Evolutionary conservation across 202 grass and related monocot species (phyloP).

Genomic region (Hordeum pubiflorum): DNA sequence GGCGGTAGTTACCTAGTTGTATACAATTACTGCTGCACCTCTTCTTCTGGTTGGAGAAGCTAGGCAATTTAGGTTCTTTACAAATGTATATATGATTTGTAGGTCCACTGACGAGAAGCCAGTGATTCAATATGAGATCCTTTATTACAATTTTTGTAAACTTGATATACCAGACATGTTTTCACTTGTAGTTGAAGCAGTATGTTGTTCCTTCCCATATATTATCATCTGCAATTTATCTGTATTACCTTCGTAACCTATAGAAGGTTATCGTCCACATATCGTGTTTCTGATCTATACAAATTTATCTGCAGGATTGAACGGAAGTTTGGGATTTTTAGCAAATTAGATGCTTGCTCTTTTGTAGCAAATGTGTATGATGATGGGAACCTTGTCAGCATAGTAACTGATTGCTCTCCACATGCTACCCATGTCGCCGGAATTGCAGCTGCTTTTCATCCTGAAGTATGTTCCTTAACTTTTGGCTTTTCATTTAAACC

Average conservation of each 20-base stretch:
- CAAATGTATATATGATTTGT: background rate
- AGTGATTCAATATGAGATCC: background rate
- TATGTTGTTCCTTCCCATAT: background rate
- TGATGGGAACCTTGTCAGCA: slow-evolving; percentile 91
- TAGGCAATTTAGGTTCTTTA: background rate
- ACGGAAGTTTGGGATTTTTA: slow-evolving; percentile 81
- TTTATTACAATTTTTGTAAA: background rate
- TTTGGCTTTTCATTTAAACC: slow-evolving; percentile 21
- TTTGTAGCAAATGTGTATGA: slow-evolving; percentile 90
- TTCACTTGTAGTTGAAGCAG: background rate
- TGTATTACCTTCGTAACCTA: background rate
- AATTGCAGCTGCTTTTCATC: slow-evolving; percentile 92
- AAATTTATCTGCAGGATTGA: slow-evolving; percentile 59
- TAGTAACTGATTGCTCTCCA: slow-evolving; percentile 97
- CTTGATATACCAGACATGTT: background rate
- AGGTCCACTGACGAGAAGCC: background rate
- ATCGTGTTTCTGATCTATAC: slow-evolving; percentile 4
- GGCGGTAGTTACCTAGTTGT: background rate
- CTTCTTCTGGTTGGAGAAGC: slow-evolving; percentile 5
- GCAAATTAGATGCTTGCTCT: slow-evolving; percentile 95
- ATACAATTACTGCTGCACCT: background rate
- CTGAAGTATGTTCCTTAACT: slow-evolving; percentile 54
- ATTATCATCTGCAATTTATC: background rate
- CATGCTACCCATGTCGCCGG: slow-evolving; percentile 96
- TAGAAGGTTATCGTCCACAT: background rate